Percentiles rank a stretch among this genome's conserved stretches.
These are phyloP conservation scores for Ceraceosorus guamensis DNA, from an alignment of 1,284 basidiomycete species.

Conservation along the genomic window DNA sequence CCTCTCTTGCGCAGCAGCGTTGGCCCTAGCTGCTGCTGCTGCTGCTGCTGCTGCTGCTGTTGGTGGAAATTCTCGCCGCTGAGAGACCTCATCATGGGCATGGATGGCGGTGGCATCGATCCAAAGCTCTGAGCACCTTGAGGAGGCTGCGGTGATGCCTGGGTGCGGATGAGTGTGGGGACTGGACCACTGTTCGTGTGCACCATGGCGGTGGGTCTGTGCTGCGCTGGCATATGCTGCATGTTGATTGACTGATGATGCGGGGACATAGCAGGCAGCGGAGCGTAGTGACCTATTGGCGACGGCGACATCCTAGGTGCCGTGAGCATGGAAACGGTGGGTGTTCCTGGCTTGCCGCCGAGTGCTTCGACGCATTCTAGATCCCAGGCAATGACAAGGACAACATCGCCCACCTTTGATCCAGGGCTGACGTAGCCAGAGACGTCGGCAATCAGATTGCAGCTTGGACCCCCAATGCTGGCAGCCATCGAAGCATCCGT, in stretches of 20 bases:
- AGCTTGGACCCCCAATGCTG: neutral
- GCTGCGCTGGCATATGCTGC: neutral
- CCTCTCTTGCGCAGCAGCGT: slow-evolving; percentile 38
- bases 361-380: slow-evolving; percentile 45
- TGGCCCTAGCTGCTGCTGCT: slow-evolving; percentile 11
- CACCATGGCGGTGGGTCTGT: neutral
- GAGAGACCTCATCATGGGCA: neutral
- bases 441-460: slow-evolving; percentile 12
- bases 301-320: slow-evolving; percentile 19
- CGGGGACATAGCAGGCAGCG: slow-evolving; percentile 23
- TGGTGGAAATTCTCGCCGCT: neutral
- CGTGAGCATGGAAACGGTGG: slow-evolving; percentile 36
- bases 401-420: slow-evolving; percentile 47
- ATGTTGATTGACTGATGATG: slow-evolving; percentile 9
- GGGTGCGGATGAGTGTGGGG: slow-evolving; percentile 30
- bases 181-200: slow-evolving; percentile 8
- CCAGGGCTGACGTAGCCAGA: slow-evolving; percentile 34
- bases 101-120: no score
- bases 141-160: slow-evolving; percentile 21
- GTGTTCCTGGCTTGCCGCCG: slow-evolving; percentile 30
- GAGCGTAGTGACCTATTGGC: slow-evolving; percentile 12
- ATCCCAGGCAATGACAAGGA: slow-evolving; percentile 49
- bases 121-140: neutral
- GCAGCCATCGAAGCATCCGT: neutral
- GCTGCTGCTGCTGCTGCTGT: slow-evolving; percentile 1